Evolutionary conservation across 305 asterid species (phyloP).

Genomic region (Solanum hybrid): DNA sequence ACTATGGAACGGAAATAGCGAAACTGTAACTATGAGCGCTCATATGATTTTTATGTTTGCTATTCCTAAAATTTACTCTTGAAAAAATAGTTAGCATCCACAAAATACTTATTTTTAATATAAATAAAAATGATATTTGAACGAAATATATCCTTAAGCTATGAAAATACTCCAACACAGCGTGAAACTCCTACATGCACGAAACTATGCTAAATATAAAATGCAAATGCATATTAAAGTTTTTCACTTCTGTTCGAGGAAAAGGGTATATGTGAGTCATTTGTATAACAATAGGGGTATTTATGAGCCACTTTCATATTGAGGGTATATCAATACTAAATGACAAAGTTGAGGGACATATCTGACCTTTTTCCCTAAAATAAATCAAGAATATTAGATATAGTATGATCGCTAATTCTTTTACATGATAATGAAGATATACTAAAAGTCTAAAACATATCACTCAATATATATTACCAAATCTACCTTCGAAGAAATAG

Average conservation of each 20-base stretch:
- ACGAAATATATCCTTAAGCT: too few relatives aligned
- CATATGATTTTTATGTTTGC: too few relatives aligned
- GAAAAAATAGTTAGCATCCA: too few relatives aligned
- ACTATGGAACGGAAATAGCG: too few relatives aligned
- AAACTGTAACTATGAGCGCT: background rate
- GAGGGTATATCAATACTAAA: too few relatives aligned
- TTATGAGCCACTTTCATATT: too few relatives aligned
- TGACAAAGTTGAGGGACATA: too few relatives aligned
- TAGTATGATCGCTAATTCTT: background rate
- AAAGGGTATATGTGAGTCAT: too few relatives aligned
- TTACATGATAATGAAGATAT: background rate
- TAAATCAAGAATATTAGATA: background rate
- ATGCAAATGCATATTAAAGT: background rate
- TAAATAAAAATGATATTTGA: too few relatives aligned
- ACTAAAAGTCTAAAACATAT: background rate
- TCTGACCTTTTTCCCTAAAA: background rate
- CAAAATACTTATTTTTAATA: too few relatives aligned
- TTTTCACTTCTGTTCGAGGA: too few relatives aligned
- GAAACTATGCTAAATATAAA: background rate
- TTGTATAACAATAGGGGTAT: too few relatives aligned
- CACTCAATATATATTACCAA: background rate
- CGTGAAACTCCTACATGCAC: background rate
- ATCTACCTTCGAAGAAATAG: background rate
- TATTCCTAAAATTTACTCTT: background rate
- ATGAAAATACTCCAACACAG: background rate